Evolutionary conservation across 129 eudicot species (phyloP), one percentile per base, ranked within the genome.

Genomic region (Lactuca saligna): DNA sequence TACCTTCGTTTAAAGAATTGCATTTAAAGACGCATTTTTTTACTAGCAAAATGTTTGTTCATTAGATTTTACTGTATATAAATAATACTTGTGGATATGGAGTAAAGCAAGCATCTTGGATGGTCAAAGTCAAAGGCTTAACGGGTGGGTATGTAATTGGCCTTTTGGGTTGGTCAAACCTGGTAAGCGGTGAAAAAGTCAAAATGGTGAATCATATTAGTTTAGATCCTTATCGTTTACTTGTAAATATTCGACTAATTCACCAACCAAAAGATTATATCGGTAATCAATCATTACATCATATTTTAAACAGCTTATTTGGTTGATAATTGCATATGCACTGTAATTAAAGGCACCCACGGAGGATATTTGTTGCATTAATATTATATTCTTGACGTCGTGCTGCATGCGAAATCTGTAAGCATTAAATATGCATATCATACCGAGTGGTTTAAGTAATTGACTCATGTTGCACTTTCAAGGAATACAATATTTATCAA

Each of bases 81-180:
- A 39, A 39, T 39, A 39, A 39, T 39, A 39, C 6, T 39, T 46
- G 7, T 53, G 17, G 57, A 16, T n/a, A 53, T 53, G 17, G 57
- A 5, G 57, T n/a, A 53, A n/a, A 53, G 17, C 57, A n/a, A 53
- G 17, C 57, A 15, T 53, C 16, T 50, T 32, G 32, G 16, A 32
- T 3, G 32, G 31, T 66, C 48, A 66, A 48, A 32, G 61, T 67
- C 48, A 53, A 53, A 51, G 71, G 20, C 14, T 33, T 33, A 34
- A 33, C 3, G 50, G 50, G 72, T 61, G 50, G 50, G 72, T 61
- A 53, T 67, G 72, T 29, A 67, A 67, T 32, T 16, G 61, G 34
- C 72, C 60, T 67, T 29, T 50, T 33, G 33, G n/a, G 48, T 7
- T 31, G 58, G 71, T 66, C 50, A 66, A 66, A 66, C 48, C 15